Evolutionary conservation across 169 alveolate species (phyloP).

Genomic region (Amoebophrya sp.): DNA sequence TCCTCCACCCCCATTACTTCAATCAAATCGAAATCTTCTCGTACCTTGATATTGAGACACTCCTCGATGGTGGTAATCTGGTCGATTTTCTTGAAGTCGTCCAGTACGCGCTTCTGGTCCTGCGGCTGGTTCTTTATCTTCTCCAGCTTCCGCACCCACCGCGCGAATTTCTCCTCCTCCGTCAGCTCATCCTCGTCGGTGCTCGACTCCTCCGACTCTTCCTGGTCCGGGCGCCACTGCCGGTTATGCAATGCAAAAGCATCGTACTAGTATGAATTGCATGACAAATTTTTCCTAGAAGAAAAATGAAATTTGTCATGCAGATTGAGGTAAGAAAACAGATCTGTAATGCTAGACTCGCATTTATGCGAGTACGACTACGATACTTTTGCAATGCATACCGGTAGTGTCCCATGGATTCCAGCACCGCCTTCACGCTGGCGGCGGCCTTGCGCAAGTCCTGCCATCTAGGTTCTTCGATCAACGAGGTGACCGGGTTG

Average conservation of each 20-base stretch:
- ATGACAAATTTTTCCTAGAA: too few relatives aligned
- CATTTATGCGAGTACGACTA: too few relatives aligned
- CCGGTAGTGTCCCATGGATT: neutral
- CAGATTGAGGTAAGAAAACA: too few relatives aligned
- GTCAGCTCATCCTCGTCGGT: neutral
- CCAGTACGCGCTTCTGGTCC: neutral
- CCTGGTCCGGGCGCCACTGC: slow-evolving; percentile 14
- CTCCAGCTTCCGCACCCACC: neutral
- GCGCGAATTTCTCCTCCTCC: neutral
- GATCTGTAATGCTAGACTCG: too few relatives aligned
- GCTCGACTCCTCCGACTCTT: neutral
- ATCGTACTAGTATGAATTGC: too few relatives aligned
- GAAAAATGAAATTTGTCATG: too few relatives aligned
- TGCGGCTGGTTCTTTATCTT: neutral
- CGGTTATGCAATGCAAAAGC: too few relatives aligned
- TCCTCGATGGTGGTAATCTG: neutral
- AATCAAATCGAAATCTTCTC: too few relatives aligned
- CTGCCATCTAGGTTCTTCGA: neutral
- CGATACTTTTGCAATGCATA: too few relatives aligned
- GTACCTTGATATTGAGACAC: neutral
- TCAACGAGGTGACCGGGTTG: too few relatives aligned
- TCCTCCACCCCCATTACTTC: too few relatives aligned
- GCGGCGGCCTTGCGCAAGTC: neutral
- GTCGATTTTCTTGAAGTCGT: neutral
- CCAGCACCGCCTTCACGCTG: neutral